A percentile compares a stretch with the other conserved stretches of the same genome.
Evolutionary conservation across 1,284 basidiomycete genomes (phyloP).

Genomic region (Earliella scabrosa): DNA sequence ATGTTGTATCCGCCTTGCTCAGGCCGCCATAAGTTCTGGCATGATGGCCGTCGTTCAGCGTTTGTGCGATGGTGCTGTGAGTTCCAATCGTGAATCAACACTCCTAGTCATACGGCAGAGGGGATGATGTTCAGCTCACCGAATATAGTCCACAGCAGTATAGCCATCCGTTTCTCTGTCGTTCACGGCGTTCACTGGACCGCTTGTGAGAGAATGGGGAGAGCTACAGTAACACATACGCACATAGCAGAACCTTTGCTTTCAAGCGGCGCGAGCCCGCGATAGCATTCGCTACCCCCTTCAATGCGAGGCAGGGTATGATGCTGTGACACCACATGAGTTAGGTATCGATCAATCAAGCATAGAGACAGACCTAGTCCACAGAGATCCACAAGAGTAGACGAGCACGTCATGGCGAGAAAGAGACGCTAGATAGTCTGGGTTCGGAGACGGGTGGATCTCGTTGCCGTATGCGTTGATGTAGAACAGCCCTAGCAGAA

Average conservation of each 20-base stretch:
- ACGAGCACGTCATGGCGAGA: slow-evolving; percentile 73
- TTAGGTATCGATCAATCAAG: too few species aligned
- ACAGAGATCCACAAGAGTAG: slow-evolving; percentile 92
- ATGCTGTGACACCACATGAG: slow-evolving; percentile 50
- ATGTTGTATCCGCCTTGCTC: slow-evolving; percentile 62
- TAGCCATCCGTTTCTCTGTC: slow-evolving; percentile 93
- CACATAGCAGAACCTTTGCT: slow-evolving; percentile 86
- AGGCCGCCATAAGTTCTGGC: slow-evolving; percentile 51
- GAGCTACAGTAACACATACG: slow-evolving; percentile 29
- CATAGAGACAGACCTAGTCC: slow-evolving; percentile 73
- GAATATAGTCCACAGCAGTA: slow-evolving; percentile 83
- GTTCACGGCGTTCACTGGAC: slow-evolving; percentile 83
- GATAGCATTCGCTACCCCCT: slow-evolving; percentile 82
- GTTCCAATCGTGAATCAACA: neutral
- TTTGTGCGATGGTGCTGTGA: slow-evolving; percentile 69
- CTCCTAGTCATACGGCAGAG: neutral
- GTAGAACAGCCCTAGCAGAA: slow-evolving; percentile 76
- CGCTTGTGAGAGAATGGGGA: slow-evolving; percentile 2
- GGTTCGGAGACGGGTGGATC: slow-evolving; percentile 88
- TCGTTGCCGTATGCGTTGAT: slow-evolving; percentile 94
- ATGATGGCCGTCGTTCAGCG: slow-evolving; percentile 69
- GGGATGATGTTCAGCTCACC: slow-evolving; percentile 42
- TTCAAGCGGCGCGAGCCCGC: slow-evolving; percentile 73
- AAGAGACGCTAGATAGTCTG: slow-evolving; percentile 76
- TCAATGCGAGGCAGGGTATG: slow-evolving; percentile 88